Conservation (phyloP, 2,329 filamentous ascomycete species). For the Ophiostoma ulmi region DNA sequence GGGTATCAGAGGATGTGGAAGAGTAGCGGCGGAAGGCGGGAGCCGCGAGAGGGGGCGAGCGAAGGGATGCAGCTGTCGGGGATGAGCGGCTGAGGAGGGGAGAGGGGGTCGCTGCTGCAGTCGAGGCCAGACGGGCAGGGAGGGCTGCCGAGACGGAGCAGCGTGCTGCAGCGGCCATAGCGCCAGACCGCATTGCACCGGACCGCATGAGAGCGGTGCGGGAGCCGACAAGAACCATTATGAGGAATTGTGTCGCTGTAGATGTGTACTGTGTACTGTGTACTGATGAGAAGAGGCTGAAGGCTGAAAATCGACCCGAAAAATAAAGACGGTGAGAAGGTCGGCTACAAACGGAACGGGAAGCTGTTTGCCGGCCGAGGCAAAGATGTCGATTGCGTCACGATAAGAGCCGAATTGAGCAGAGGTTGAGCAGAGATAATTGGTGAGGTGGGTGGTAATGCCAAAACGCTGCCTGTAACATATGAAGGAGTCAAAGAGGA, state of each 20-base stretch:
- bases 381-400: not conserved
- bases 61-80: not conserved
- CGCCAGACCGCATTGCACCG: not conserved
- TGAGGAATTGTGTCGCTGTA: not conserved
- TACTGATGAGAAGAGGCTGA: not conserved
- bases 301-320: no score
- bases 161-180: constrained; percentile 5
- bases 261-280: not conserved
- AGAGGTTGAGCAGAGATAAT: not conserved
- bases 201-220: constrained; percentile 3
- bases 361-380: not conserved
- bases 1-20: not conserved
- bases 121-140: not conserved
- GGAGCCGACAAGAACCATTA: constrained; percentile 2
- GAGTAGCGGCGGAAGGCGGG: not conserved
- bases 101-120: not conserved
- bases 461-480: not conserved
- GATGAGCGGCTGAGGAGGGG: not conserved
- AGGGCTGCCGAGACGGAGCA: not conserved
- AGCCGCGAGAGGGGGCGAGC: not conserved
- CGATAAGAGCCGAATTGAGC: not conserved
- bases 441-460: not conserved
- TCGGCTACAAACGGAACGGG: not conserved
- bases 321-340: not conserved
- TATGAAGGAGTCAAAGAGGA: not conserved